Evolutionary conservation across 2,329 filamentous ascomycete species (phyloP).

Genomic region (Phaeoacremonium minimum): DNA sequence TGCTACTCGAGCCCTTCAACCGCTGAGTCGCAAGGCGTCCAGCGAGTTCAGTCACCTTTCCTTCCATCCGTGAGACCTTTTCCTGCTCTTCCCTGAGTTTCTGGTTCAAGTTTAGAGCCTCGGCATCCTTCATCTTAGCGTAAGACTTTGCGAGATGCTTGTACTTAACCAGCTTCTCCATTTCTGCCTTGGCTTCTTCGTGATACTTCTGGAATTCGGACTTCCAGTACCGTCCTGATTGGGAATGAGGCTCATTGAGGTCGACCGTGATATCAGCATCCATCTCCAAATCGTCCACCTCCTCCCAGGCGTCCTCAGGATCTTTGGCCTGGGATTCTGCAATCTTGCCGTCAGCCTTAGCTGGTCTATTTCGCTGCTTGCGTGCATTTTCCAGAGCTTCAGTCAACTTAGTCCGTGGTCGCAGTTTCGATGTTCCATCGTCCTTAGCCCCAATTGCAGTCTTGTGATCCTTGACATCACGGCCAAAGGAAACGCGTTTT

Average conservation of each 20-base stretch:
- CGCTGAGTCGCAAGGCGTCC: slow-evolving; percentile 43
- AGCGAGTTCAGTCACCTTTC: slow-evolving; percentile 55
- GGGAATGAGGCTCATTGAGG: slow-evolving; percentile 68
- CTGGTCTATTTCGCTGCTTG: slow-evolving; percentile 16
- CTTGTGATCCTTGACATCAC: slow-evolving; percentile 41
- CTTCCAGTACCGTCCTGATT: slow-evolving; percentile 79
- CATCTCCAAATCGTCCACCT: slow-evolving; percentile 38
- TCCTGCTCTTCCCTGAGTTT: slow-evolving; percentile 65
- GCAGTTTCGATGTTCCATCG: slow-evolving; percentile 11
- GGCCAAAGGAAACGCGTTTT: slow-evolving; percentile 63
- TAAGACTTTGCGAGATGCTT: slow-evolving; percentile 77
- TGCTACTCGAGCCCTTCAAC: slow-evolving; percentile 31
- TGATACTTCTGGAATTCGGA: slow-evolving; percentile 71
- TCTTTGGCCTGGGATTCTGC: slow-evolving; percentile 8
- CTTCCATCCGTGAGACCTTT: slow-evolving; percentile 61
- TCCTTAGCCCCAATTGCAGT: slow-evolving; percentile 17
- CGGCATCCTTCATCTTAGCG: slow-evolving; percentile 71
- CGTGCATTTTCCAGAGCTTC: slow-evolving; percentile 40
- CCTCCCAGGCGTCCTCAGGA: slow-evolving; percentile 47
- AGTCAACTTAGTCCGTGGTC: slow-evolving; percentile 37
- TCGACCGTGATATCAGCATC: slow-evolving; percentile 65
- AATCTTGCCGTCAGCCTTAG: slow-evolving; percentile 1
- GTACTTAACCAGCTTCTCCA: slow-evolving; percentile 74
- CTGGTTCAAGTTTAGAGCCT: slow-evolving; percentile 61
- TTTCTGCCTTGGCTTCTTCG: slow-evolving; percentile 65